Base-by-base conservation (phyloP, 495 filamentous ascomycete genomes). In the Copromyces sp. region DNA sequence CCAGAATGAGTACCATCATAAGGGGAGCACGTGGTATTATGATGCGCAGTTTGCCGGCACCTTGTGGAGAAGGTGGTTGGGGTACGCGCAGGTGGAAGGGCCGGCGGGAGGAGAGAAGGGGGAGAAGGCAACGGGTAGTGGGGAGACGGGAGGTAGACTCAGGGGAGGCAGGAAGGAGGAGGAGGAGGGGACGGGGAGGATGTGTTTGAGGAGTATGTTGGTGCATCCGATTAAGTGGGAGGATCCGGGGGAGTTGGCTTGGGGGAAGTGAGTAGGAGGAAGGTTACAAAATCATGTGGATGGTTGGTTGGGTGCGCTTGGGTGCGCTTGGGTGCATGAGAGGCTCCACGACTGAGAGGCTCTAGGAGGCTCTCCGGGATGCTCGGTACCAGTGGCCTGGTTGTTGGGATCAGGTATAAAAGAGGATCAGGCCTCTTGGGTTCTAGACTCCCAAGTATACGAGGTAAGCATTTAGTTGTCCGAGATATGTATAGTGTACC, bases 11-110 rank as follows among this genome's bases (percentile, higher is more conserved):
- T 93, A 97, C 77, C 96, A 97, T 77, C 94, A 97, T 80, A 84
- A 85, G 72, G 94, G 95, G 3, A 91, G 90, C 11, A 97, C 87
- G 16, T 99, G 95, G 95, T 98, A 97, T 81, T 98, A 96, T 80
- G 92, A 97, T 77, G 92, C 92, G 29, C 92, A 92, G 9, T 97
- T 96, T 78, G 88, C 93, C 38, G 88, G 89, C 0, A 89, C 93
- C 69, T 74, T 98, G 77, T 98, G 93, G 93, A 89, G 89, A 74
- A 84, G 94, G 72, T 98, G 95, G 95, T 80, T 97, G 44, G 94
- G 94, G 14, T 91, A 91, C 68, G 91, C 90, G 75, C 90, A 96
- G 69, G 77, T 80, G 76, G 84, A 85, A 47, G 83, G 81, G 1
- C 73, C 53, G 12, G 53, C 53, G 12, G 53, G 53, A 59, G 53